Conservation (phyloP, 495 filamentous ascomycete genomes). For the Neurospora pannonica region DNA sequence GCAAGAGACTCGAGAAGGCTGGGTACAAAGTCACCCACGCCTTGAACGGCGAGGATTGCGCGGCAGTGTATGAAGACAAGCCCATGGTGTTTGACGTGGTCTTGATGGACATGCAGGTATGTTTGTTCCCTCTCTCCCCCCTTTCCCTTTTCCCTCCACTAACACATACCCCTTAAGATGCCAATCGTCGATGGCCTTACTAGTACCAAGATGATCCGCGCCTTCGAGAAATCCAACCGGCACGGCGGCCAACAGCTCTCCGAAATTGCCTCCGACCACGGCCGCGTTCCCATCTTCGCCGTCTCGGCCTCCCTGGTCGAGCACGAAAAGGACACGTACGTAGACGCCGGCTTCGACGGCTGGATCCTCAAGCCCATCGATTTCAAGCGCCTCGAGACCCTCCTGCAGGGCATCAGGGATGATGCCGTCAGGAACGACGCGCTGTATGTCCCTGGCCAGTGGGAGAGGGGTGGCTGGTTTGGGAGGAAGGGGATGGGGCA, state of each 20-base stretch:
- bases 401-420: slow-evolving; percentile 51
- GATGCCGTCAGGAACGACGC: slow-evolving; percentile 33
- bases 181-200: slow-evolving; percentile 82
- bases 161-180: slow-evolving; percentile 49
- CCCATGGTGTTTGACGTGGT: slow-evolving; percentile 64
- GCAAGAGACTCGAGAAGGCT: slow-evolving; percentile 72
- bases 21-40: slow-evolving; percentile 67
- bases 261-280: slow-evolving; percentile 33
- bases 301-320: slow-evolving; percentile 84
- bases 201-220: slow-evolving; percentile 76
- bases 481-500: not conserved
- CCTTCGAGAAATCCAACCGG: slow-evolving; percentile 46
- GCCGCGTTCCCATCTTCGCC: slow-evolving; percentile 73
- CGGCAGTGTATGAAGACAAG: slow-evolving; percentile 52
- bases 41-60: slow-evolving; percentile 82
- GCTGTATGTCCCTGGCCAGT: slow-evolving; percentile 53
- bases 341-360: slow-evolving; percentile 79
- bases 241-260: slow-evolving; percentile 30
- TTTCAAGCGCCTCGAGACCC: slow-evolving; percentile 54
- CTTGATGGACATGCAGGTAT: slow-evolving; percentile 92
- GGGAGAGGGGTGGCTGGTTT: slow-evolving; percentile 72
- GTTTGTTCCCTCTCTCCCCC: slow-evolving; percentile 8
- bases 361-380: slow-evolving; percentile 78
- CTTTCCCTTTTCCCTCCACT: not conserved
- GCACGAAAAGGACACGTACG: slow-evolving; percentile 56